A percentile compares a stretch with the other conserved stretches of the same genome.
These are phyloP conservation scores for Colletotrichum sidae DNA, from an alignment of 2,329 filamentous ascomycete species.

Conservation along the genomic window DNA sequence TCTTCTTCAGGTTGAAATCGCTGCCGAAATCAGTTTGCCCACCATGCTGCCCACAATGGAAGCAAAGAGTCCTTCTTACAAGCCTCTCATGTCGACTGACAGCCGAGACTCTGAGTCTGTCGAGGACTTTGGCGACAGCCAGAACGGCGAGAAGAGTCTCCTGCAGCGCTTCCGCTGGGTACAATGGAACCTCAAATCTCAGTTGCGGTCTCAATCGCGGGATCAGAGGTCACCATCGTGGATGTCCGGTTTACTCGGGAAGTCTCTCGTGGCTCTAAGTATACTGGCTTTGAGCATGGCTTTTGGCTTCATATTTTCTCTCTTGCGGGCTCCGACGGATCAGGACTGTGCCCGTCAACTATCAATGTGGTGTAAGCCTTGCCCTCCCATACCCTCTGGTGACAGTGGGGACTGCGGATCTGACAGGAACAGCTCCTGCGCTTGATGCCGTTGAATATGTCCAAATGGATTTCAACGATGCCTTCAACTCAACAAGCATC, in stretches of 20 bases:
- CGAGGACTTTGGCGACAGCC: not conserved
- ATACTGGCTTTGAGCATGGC: constrained; percentile 2
- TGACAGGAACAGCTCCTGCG: constrained; percentile 9
- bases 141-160: not conserved
- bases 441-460: constrained; percentile 26
- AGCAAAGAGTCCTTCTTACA: constrained; percentile 1
- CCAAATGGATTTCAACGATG: constrained; percentile 9
- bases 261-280: not conserved
- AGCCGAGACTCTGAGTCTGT: constrained; percentile 17
- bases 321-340: constrained; percentile 15
- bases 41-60: not conserved
- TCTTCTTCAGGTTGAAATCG: not conserved
- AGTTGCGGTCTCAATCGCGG: no score
- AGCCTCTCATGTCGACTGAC: constrained; percentile 20
- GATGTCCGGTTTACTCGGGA: not conserved
- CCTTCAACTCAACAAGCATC: constrained; percentile 24
- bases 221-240: not conserved
- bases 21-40: not conserved
- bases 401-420: not conserved
- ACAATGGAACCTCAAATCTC: not conserved
- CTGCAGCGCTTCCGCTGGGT: not conserved
- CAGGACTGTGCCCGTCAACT: constrained; percentile 19
- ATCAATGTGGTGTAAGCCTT: constrained; percentile 28
- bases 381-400: not conserved
- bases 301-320: constrained; percentile 14